phyloP scores from a whole-genome alignment of 2,329 filamentous ascomycete species.

The Thielaviopsis euricoi region DNA sequence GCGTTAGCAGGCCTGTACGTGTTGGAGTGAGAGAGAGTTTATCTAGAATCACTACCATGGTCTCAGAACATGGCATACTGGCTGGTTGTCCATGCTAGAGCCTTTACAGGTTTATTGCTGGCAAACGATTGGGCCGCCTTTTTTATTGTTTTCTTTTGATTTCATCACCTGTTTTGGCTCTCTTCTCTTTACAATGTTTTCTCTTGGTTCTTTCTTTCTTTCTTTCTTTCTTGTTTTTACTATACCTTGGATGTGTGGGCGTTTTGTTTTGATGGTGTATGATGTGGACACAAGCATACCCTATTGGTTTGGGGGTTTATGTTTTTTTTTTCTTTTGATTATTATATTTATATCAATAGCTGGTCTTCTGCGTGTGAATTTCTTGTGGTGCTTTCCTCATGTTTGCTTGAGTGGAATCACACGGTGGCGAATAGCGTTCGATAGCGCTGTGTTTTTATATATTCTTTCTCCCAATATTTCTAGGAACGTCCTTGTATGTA shows the following conservation, averaged over 20 bases:
- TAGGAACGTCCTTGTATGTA: no score
- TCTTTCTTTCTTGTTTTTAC: not conserved
- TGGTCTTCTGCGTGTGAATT: not conserved
- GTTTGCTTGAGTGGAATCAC: no score
- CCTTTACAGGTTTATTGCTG: not conserved
- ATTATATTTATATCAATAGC: not conserved
- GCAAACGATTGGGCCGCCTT: not conserved
- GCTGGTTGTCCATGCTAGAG: not conserved
- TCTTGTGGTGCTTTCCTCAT: no score
- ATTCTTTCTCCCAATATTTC: no score
- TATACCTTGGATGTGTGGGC: conserved; percentile 9
- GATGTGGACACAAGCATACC: not conserved
- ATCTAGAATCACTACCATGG: not conserved
- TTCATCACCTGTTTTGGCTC: conserved; percentile 1
- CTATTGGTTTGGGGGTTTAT: not conserved
- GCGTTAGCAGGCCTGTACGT: not conserved
- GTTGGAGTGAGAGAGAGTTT: not conserved
- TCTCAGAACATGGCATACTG: not conserved
- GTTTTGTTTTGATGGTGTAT: not conserved
- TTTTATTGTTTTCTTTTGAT: not conserved
- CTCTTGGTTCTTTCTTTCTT: not conserved
- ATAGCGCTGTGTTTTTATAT: no score
- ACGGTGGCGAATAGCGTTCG: no score
- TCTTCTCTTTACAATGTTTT: not conserved
- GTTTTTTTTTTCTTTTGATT: conserved; percentile 3